Base-by-base conservation (phyloP, 1,284 basidiomycete species). In the Microbotryomycetes sp. region DNA sequence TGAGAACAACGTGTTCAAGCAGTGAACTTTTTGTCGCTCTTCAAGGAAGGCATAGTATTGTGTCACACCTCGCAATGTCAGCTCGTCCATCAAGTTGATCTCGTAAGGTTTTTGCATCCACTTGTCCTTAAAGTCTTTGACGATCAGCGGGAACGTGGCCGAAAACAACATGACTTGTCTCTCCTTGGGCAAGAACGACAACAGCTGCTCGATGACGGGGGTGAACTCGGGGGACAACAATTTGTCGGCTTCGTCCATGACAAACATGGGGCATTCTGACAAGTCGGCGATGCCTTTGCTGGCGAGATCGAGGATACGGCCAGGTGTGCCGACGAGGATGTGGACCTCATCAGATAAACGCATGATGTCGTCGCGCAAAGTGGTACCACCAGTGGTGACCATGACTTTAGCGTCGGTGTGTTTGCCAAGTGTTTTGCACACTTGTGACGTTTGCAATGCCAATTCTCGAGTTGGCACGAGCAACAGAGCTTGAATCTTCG, bases 1-100 rank as follows among this genome's bases (percentile, higher is more conserved):
- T 69, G 90, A 92, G 82, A 96, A 96, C 71, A 96, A 84, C 59
- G 92, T 96, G 81, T 96, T 96, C 68, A 96, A 81, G 78, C 94
- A 98, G 80, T 98, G 96, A 52, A 98, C 96, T 80, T 98, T 98
- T 80, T 98, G 96, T 67, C 92, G 84, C 77, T 98, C 94, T 79
- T 98, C 94, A 74, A 98, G 91, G 76, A 92, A 98, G 69, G 94
- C 94, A 76, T 98, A 98, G 78, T 96, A 98, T 81, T 98, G 94
- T 30, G 94, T 97, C 58, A 98, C 96, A 82, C 94, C 94, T 72
- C 91, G 91, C 59, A 98, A 81, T 42, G 94, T 98, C 68, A 98
- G 86, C 82, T 98, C 94, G 74, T 98, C 96, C 96, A 98, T 98
- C 76, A 98, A 86, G 79, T 98, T 98, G 80, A 97, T 96, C 78